These are phyloP conservation scores for Penicillium sp. DNA, from an alignment of 2,329 filamentous ascomycete species.

Conservation along the genomic window DNA sequence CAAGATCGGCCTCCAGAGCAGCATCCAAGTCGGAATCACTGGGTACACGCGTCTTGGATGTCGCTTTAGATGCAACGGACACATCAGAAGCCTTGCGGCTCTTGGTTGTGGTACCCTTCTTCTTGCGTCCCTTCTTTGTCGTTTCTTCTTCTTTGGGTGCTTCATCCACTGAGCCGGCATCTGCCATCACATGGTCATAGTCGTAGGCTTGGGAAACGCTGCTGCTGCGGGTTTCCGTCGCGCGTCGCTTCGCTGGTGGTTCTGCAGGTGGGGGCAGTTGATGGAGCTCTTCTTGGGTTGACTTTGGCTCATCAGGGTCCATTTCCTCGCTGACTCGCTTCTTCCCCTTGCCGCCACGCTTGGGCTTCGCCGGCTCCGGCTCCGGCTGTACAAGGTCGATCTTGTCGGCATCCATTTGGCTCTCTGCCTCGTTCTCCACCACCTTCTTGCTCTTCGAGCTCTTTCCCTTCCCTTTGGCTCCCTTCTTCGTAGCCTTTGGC, in stretches of 20 bases:
- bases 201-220: conserved; percentile 37
- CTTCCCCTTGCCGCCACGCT: conserved; percentile 45
- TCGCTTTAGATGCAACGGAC: conserved; percentile 46
- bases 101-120: conserved; percentile 39
- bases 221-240: conserved; percentile 50
- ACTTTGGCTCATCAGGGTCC: conserved; percentile 23
- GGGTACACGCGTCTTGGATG: conserved; percentile 44
- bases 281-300: conserved; percentile 14
- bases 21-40: conserved; percentile 63
- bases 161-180: conserved; percentile 18
- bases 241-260: conserved; percentile 55
- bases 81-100: conserved; percentile 48
- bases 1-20: conserved; percentile 61
- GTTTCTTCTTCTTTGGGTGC: conserved; percentile 26
- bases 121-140: conserved; percentile 46
- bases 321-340: conserved; percentile 61
- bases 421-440: conserved; percentile 48
- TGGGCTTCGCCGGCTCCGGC: conserved; percentile 32
- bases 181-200: conserved; percentile 36
- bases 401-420: conserved; percentile 29
- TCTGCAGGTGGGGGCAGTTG: conserved; percentile 22
- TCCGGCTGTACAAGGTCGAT: conserved; percentile 26
- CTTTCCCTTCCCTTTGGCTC: conserved; percentile 35
- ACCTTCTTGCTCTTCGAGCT: conserved; percentile 37
- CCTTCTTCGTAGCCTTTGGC: conserved; percentile 50